Base-by-base conservation (phyloP, 169 alveolate genomes). In the Cryptosporidium tyzzeri region DNA sequence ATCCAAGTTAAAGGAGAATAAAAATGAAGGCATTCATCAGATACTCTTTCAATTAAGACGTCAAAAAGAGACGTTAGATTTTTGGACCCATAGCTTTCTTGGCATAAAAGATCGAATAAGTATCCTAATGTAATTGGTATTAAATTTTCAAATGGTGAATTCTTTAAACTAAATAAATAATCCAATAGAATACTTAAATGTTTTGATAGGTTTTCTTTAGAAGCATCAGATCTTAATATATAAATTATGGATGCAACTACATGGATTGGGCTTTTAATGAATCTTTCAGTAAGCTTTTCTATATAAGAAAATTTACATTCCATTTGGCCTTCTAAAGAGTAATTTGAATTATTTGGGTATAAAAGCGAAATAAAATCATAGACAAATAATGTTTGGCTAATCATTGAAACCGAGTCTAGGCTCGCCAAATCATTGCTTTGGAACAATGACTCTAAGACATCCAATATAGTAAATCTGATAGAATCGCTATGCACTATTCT, bases 211-310 rank as follows among this genome's bases (percentile, higher is more conserved):
- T 29, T 21, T 10, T 58, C 44, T 33, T 35, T 31, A 5, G 48
- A 53, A 51, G 31, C 7, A 10, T 73, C 71, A 33, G 59, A 51
- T 51, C 68, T 55, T 21, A 73, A 44, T 29, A 80, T 26, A 50
- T 59, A 80, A n/a, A 80, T 21, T 7, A 65, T 61, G 10, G 50
- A 16, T 6, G 89, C 61, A 45, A 62, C 89, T 5, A 48, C 29
- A 33, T 80, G 89, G 55, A 7, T 62, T 59, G 89, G 89, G 45
- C 89, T 80, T 29, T 62, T 80, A 23, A 80, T 41, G 26, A 80
- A 80, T 8, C 39, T 48, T 44, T 70, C 84, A 10, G 39, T 21
- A 2, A 70, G 23, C 37, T 44, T 44, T 44, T 44, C 65, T 16
- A 26, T 44, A 45, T 70, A 23, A 44, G 58, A 62, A 44, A 45